Conservation (phyloP, 1,139 yeast genomes). For the Saccharomyces hybrid region DNA sequence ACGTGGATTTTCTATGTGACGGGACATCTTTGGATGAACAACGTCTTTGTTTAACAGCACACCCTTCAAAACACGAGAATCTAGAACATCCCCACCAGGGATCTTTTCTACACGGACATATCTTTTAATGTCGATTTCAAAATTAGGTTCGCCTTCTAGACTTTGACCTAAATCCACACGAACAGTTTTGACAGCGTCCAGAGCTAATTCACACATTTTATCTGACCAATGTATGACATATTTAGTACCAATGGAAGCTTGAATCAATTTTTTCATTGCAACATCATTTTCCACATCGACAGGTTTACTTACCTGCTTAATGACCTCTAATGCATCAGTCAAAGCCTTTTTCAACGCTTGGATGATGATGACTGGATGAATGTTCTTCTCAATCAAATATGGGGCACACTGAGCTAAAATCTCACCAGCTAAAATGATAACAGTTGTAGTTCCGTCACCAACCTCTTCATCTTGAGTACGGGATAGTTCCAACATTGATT, state of each 20-base stretch:
- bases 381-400: constrained; percentile 78
- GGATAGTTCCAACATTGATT: constrained; percentile 93
- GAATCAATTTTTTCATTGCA: constrained; percentile 80
- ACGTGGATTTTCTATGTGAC: constrained; percentile 81
- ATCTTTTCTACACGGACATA: constrained; percentile 91
- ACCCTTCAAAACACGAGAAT: constrained; percentile 82
- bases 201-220: constrained; percentile 83
- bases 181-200: constrained; percentile 84
- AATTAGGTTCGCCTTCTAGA: constrained; percentile 36
- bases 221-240: constrained; percentile 88
- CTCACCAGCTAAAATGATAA: constrained; percentile 92
- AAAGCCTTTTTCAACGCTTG: constrained; percentile 91
- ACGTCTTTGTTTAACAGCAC: constrained; percentile 92
- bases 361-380: constrained; percentile 94
- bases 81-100: constrained; percentile 96
- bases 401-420: constrained; percentile 93
- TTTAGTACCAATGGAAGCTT: constrained; percentile 93
- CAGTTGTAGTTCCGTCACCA: constrained; percentile 98
- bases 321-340: constrained; percentile 81
- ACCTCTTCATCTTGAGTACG: constrained; percentile 99
- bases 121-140: constrained; percentile 85
- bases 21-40: constrained; percentile 95
- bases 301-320: constrained; percentile 75
- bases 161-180: constrained; percentile 47
- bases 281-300: constrained; percentile 78